Percentiles rank a stretch among this genome's conserved stretches.
These are phyloP conservation scores for Chimonanthus praecox DNA, from an alignment of 164 flowering plant genomes.

Conservation along the genomic window DNA sequence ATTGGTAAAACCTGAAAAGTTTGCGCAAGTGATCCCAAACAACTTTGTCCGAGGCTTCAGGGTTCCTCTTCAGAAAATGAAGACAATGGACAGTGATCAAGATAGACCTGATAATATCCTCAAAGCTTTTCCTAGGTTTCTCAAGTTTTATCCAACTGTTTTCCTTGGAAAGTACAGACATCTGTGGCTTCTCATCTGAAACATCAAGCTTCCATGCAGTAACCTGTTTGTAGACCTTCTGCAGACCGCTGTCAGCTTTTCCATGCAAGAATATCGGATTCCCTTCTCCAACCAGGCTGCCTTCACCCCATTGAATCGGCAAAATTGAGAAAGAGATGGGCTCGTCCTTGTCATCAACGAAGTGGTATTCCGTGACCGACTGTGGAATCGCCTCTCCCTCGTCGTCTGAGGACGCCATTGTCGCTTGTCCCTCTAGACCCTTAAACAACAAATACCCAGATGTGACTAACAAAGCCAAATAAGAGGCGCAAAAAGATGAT, in stretches of 20 bases:
- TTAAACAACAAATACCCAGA: too few relatives aligned
- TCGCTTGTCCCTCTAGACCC: too few relatives aligned
- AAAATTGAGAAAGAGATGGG: slow-evolving; percentile 43
- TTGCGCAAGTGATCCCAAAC: slow-evolving; percentile 61
- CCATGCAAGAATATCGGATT: slow-evolving; percentile 39
- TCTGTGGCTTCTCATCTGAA: slow-evolving; percentile 37
- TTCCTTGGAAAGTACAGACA: slow-evolving; percentile 55
- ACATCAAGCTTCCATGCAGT: slow-evolving; percentile 70
- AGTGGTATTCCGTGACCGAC: slow-evolving; percentile 34
- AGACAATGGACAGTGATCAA: slow-evolving; percentile 54
- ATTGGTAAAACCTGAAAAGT: slow-evolving; percentile 43
- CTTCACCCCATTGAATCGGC: slow-evolving; percentile 46
- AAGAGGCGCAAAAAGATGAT: too few relatives aligned
- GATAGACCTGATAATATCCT: slow-evolving; percentile 41
- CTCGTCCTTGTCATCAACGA: slow-evolving; percentile 28
- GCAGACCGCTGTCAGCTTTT: slow-evolving; percentile 40
- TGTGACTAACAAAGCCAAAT: too few relatives aligned
- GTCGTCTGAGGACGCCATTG: slow-evolving; percentile 59
- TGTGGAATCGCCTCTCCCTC: slow-evolving; percentile 49
- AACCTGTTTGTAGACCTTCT: slow-evolving; percentile 46
- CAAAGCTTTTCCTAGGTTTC: slow-evolving; percentile 64
- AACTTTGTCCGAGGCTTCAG: slow-evolving; percentile 35
- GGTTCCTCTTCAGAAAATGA: slow-evolving; percentile 42
- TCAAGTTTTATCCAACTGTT: slow-evolving; percentile 59
- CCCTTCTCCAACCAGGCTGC: slow-evolving; percentile 6